phyloP scores from a whole-genome alignment of 2,329 filamentous ascomycete species.

The Alternaria arborescens region DNA sequence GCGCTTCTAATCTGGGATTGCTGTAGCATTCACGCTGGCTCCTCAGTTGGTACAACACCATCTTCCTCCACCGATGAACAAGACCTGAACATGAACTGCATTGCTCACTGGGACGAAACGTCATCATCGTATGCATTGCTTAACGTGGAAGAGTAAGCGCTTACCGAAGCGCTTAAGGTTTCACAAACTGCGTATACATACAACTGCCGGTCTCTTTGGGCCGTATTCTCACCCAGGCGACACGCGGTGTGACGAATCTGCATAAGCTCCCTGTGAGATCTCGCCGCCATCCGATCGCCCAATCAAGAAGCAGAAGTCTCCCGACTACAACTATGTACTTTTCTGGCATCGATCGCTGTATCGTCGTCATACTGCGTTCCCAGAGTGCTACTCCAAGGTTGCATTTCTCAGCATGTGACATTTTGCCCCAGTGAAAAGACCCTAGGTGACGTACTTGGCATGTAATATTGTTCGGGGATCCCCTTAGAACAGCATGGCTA shows the following conservation, averaged over 20 bases:
- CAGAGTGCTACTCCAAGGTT: neutral
- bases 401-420: neutral
- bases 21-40: neutral
- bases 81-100: neutral
- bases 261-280: slow-evolving; percentile 4
- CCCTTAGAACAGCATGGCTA: neutral
- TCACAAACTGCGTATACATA: slow-evolving; percentile 8
- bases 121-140: neutral
- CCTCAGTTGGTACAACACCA: neutral
- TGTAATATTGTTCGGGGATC: neutral
- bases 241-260: slow-evolving; percentile 7
- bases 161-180: slow-evolving; percentile 12
- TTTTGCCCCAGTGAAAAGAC: neutral
- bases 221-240: slow-evolving; percentile 1
- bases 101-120: neutral
- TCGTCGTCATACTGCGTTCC: neutral
- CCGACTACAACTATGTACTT: neutral
- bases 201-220: neutral
- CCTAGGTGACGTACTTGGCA: neutral
- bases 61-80: neutral
- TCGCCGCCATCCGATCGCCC: neutral
- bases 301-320: neutral
- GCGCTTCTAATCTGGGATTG: neutral
- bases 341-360: neutral
- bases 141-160: slow-evolving; percentile 5